A percentile compares a stretch with the other conserved stretches of the same genome.
Conservation (phyloP, 371 early-diverging fungal genomes). For the Saksenaea oblongispora region DNA sequence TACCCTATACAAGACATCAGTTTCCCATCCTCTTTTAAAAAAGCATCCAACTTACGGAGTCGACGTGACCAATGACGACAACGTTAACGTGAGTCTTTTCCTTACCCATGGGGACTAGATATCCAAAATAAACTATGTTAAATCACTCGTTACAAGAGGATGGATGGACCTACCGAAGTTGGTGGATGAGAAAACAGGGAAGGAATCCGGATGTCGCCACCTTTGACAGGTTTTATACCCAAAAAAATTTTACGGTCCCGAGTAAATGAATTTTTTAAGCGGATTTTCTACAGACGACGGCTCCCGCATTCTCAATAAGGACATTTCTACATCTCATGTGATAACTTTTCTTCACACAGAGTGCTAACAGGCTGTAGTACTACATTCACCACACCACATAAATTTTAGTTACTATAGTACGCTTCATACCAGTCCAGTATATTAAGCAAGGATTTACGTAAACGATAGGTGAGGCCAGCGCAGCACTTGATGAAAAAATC, state of each 20-base stretch:
- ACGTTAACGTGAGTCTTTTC: slow-evolving; percentile 92
- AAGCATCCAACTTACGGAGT: slow-evolving; percentile 27
- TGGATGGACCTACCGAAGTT: slow-evolving; percentile 6
- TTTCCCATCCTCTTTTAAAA: not conserved
- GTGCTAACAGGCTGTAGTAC: no score
- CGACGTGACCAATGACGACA: slow-evolving; percentile 84
- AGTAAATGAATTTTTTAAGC: not conserved
- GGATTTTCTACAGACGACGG: not conserved
- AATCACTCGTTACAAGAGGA: not conserved
- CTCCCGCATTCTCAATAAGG: no score
- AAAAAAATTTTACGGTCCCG: not conserved
- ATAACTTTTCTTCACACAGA: no score
- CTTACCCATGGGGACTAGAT: slow-evolving; percentile 71
- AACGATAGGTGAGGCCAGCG: no score
- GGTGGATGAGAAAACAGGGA: slow-evolving; percentile 3
- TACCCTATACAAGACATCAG: slow-evolving; percentile 31
- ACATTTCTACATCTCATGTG: no score
- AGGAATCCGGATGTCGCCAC: not conserved
- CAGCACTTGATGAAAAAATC: no score
- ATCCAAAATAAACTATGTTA: not conserved
- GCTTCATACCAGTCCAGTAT: no score
- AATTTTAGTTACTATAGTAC: no score
- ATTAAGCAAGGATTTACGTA: no score
- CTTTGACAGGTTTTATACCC: slow-evolving; percentile 1
- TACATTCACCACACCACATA: no score